Evolutionary conservation across 2,329 filamentous ascomycete species (phyloP).

Genomic region (Alternaria postmessia): DNA sequence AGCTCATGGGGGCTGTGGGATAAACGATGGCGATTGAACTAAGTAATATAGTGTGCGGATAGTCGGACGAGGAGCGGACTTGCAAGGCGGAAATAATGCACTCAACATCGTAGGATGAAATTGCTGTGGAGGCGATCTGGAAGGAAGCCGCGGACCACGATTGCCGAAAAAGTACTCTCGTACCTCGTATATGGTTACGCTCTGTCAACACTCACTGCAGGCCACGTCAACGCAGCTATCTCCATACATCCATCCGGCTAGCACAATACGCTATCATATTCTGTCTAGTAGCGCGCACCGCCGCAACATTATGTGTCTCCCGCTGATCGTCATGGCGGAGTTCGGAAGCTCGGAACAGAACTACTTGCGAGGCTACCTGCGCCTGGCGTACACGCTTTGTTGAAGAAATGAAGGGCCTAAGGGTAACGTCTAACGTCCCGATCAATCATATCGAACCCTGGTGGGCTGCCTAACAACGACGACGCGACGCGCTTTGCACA

Average conservation of each 20-base stretch:
- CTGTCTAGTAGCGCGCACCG: conserved; percentile 3
- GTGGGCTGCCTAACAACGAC: conserved; percentile 3
- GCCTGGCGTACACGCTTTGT: background rate
- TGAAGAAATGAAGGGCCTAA: background rate
- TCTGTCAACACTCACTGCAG: background rate
- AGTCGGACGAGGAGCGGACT: background rate
- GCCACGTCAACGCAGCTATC: conserved; percentile 1
- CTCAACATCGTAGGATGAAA: background rate
- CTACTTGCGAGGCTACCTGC: conserved; percentile 2
- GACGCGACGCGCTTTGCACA: background rate
- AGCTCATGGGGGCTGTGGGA: background rate
- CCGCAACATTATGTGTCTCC: conserved; percentile 2
- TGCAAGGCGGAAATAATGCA: background rate
- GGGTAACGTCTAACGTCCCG: background rate
- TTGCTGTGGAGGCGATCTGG: background rate
- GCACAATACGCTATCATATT: background rate
- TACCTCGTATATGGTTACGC: conserved; percentile 1
- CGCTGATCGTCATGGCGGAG: conserved; percentile 4
- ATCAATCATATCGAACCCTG: background rate
- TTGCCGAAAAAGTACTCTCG: background rate
- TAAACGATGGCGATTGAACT: background rate
- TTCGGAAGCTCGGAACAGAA: conserved; percentile 8
- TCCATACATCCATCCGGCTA: background rate
- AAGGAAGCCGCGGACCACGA: background rate
- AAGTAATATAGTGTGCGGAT: background rate